Evolutionary conservation across 139 green algal species (phyloP), one percentile per base, ranked within the genome.

Genomic region (Tetradesmus lagerheimii): DNA sequence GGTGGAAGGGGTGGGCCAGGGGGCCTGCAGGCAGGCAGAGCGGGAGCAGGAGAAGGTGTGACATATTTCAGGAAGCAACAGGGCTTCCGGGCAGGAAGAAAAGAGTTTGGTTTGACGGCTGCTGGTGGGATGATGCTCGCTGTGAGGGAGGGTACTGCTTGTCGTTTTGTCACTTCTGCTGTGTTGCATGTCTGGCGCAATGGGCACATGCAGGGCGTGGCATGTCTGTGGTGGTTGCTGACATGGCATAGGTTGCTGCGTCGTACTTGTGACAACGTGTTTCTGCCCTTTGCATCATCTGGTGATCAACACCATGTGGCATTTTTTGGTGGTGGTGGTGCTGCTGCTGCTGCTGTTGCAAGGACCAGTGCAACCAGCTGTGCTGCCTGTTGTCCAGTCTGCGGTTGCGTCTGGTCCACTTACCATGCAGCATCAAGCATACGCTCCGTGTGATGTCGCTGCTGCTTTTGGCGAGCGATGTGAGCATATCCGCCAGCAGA

Each of bases 401-500:
- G 47, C 47, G 20, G 20, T 14, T 62, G 47, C 23, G 3, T n/a
- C 47, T 6, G 41, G 80, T 29, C 35, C 47, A 27, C 81, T 77
- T 50, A 87, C 81, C 81, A 29, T 87, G 81, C 50, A 87, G 47
- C 47, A 87, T 87, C 14, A 87, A 35, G 83, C 83, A 88, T 20
- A 38, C 37, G 20, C 50, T 74, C 14, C 83, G 18, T 45, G 83
- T 31, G 31, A 80, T 35, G 64, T 88, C 83, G 37, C 67, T 83
- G 85, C 67, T 83, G 67, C 38, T 76, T 92, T 98, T 99, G 34
- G 97, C 94, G 83, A 99, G 94, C 9, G 94, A 97, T 14, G 97
- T 99, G 25, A 99, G 90, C 0, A 99, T 93, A 91, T 99, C 98
- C 14, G 98, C 98, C 45, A 99, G 89, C 64, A 99, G 90, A 89